Base-by-base conservation (phyloP, 768 basidiomycete genomes). In the Stropharia rugosoannulata region DNA sequence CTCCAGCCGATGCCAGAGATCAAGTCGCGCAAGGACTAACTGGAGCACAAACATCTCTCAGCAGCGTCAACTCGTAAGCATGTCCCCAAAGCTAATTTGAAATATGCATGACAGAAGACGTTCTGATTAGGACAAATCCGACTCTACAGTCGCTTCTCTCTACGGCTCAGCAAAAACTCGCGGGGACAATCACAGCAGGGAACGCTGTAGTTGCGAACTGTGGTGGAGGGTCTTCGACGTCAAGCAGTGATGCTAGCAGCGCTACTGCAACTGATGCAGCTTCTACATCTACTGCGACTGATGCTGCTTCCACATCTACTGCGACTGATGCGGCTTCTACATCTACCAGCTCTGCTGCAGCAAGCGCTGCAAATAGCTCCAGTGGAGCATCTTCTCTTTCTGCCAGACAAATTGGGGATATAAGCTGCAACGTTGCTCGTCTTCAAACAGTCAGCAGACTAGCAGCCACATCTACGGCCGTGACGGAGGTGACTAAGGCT, bases 1-100 rank as follows among this genome's bases (percentile, higher is more conserved):
- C 61, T 1, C 61, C 61, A 1, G 61, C 57, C 1, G 55, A 54
- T 7, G 61, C 57, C n/a, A 55, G 61, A 19, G 50, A 59, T 13
- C 55, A 62, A 29, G 61, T 62, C 1, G 42, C 32, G 32, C 43
- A 54, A 18, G 61, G 57, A 4, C 46, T 59, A 2, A 50, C 5
- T 19, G 19, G 55, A 19, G 58, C 58, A 3, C 45, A 55, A 5
- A 59, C 51, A 16, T 57, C 61, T 4, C 58, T 62, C n/a, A 44
- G 55, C 8, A 45, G 48, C 4, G 54, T 54, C 4, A 40, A 49
- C 13, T 48, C 61, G 61, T 62, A 48, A 32, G 55, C 49, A 13
- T 12, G 39, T 46, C 49, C 38, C 27, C 22, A 29, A 11, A 15
- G 3, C 38, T 36, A 50, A 1, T 16, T 13, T 16, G n/a, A 12